A percentile compares a stretch with the other conserved stretches of the same genome.
Evolutionary conservation across 768 basidiomycete species (phyloP).

Genomic region (Gymnopilus junonius): DNA sequence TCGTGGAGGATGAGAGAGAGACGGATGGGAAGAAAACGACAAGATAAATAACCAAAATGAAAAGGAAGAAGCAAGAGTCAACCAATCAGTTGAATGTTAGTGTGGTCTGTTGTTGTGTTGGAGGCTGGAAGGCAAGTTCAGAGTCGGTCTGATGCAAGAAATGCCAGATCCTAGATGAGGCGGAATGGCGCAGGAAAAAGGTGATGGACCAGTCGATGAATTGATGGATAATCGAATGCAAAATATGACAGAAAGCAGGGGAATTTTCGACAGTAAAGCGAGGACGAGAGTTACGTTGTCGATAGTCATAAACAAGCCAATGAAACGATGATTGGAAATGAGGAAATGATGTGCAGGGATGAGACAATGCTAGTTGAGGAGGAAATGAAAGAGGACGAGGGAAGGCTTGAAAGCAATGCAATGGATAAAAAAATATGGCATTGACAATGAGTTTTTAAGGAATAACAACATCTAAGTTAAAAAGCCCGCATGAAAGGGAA

Average conservation of each 20-base stretch:
- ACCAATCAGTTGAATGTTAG: constrained; percentile 23
- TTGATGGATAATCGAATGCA: constrained; percentile 7
- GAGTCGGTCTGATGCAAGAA: not conserved
- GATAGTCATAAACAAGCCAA: constrained; percentile 1
- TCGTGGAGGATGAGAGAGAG: too few species aligned
- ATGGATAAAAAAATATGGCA: constrained; percentile 13
- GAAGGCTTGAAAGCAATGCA: constrained; percentile 27
- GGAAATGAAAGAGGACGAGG: constrained; percentile 11
- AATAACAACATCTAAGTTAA: constrained; percentile 20
- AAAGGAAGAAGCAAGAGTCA: not conserved
- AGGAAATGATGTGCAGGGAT: constrained; percentile 1
- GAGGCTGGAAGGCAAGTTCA: not conserved
- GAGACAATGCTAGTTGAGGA: constrained; percentile 6
- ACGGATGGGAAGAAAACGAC: constrained; percentile 5
- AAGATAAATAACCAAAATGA: constrained; percentile 3
- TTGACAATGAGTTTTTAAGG: constrained; percentile 1
- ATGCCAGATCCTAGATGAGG: not conserved
- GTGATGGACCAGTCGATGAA: constrained; percentile 1
- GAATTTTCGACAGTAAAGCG: not conserved
- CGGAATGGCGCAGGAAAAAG: too few species aligned
- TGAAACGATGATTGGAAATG: constrained; percentile 1
- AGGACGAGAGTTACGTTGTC: not conserved
- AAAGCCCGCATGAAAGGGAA: constrained; percentile 6
- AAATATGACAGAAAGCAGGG: not conserved
- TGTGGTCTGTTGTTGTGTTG: constrained; percentile 1